These are phyloP conservation scores for Naegleria gruberi DNA, from an alignment of 208 protist species.

Conservation along the genomic window DNA sequence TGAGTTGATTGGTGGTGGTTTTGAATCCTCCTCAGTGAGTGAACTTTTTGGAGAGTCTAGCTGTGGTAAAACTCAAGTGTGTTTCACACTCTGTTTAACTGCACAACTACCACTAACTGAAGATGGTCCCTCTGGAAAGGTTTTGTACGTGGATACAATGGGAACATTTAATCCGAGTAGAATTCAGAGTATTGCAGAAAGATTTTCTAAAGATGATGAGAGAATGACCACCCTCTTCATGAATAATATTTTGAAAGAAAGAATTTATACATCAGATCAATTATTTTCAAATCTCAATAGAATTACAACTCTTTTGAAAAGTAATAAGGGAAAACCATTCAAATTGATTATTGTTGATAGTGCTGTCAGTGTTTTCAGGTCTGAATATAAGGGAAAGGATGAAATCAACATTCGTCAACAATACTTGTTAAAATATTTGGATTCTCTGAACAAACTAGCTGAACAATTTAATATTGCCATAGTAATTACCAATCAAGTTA, in stretches of 20 bases:
- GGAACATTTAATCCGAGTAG: conserved; percentile 96
- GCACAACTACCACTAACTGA: conserved; percentile 87
- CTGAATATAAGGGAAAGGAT: conserved; percentile 95
- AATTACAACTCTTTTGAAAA: background rate
- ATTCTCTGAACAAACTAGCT: conserved; percentile 87
- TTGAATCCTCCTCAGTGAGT: background rate
- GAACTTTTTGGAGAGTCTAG: conserved; percentile 99
- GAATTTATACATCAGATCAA: background rate
- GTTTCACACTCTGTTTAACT: conserved; percentile 96
- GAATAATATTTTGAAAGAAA: background rate
- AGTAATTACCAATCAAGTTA: conserved; percentile 98
- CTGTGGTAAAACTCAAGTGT: conserved; percentile 98
- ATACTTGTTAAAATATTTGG: conserved; percentile 95
- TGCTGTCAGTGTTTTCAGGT: conserved; percentile 96
- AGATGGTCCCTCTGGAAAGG: conserved; percentile 94
- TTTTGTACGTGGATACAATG: conserved; percentile 99
- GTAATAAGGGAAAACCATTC: conserved; percentile 59
- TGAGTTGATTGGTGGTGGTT: background rate
- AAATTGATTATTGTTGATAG: conserved; percentile 97
- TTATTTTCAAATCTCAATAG: background rate
- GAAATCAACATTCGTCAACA: conserved; percentile 94
- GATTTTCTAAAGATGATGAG: too few species aligned
- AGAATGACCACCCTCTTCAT: background rate
- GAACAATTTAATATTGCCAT: conserved; percentile 98
- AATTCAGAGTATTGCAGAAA: conserved; percentile 70